A percentile compares a stretch with the other conserved stretches of the same genome.
phyloP scores from a whole-genome alignment of 768 basidiomycete genomes.

The Russula sp. region DNA sequence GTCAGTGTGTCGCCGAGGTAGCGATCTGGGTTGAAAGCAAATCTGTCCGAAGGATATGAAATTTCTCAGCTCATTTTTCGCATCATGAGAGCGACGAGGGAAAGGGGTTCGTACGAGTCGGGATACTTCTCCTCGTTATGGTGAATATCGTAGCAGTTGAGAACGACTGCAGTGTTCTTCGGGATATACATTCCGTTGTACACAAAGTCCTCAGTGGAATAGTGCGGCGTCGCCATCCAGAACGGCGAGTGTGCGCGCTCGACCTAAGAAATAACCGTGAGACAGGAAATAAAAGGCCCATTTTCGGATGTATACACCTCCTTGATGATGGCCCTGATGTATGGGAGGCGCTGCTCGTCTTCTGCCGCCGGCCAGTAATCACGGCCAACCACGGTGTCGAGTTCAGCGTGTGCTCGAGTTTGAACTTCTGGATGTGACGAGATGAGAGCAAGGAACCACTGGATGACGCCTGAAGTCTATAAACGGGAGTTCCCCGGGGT shows the following conservation, averaged over 20 bases:
- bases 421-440: constrained; percentile 28
- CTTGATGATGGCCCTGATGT: constrained; percentile 29
- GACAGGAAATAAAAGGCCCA: not conserved
- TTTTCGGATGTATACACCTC: constrained; percentile 18
- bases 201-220: constrained; percentile 29
- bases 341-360: constrained; percentile 28
- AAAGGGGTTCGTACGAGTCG: constrained; percentile 33
- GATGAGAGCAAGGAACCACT: constrained; percentile 30
- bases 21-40: constrained; percentile 39
- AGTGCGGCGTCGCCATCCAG: constrained; percentile 31
- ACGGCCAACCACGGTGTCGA: constrained; percentile 28
- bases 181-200: constrained; percentile 32
- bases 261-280: constrained; percentile 19
- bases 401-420: constrained; percentile 28
- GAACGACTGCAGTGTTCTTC: constrained; percentile 27
- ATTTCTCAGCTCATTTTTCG: not conserved
- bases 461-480: constrained; percentile 33
- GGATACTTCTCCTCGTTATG: constrained; percentile 34
- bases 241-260: constrained; percentile 28
- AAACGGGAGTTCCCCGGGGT: not conserved
- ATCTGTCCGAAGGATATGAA: constrained; percentile 12
- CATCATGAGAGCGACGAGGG: no score
- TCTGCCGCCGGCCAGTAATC: constrained; percentile 25
- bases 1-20: constrained; percentile 36
- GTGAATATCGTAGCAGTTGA: constrained; percentile 29